Evolutionary conservation across 2,329 filamentous ascomycete species (phyloP).

Genomic region (Nemania sp.): DNA sequence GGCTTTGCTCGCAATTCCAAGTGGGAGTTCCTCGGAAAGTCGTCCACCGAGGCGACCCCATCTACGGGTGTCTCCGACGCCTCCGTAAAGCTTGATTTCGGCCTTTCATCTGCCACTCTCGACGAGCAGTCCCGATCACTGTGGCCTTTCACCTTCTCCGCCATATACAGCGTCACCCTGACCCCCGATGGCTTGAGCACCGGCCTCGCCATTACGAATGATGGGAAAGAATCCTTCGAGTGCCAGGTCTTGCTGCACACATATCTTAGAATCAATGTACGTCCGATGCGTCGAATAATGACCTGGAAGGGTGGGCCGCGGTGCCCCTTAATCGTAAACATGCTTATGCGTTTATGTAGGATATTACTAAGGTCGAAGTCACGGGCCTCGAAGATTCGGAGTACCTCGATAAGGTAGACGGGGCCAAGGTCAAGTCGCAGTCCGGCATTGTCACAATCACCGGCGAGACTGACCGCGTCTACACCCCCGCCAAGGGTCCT

Average conservation of each 20-base stretch:
- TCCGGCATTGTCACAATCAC: conserved; percentile 69
- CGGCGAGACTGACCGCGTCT: conserved; percentile 85
- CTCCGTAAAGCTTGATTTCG: conserved; percentile 93
- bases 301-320: background rate
- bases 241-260: conserved; percentile 92
- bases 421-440: conserved; percentile 66
- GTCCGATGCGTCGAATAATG: conserved; percentile 37
- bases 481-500: conserved; percentile 70
- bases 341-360: conserved; percentile 53
- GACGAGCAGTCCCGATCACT: conserved; percentile 68
- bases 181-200: conserved; percentile 76
- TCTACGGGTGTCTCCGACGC: conserved; percentile 57
- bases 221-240: conserved; percentile 80
- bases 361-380: conserved; percentile 75
- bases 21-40: conserved; percentile 95
- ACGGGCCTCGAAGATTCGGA: conserved; percentile 75
- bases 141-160: conserved; percentile 86
- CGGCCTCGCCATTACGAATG: conserved; percentile 84
- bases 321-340: conserved; percentile 11
- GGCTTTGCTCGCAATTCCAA: conserved; percentile 87
- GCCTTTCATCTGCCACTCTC: conserved; percentile 75
- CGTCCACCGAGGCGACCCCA: conserved; percentile 70
- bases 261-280: conserved; percentile 80
- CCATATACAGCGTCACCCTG: conserved; percentile 92
- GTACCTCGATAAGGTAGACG: conserved; percentile 85